A percentile compares a stretch with the other conserved stretches of the same genome.
phyloP scores from a whole-genome alignment of 768 basidiomycete species.

The Hericium rajendrae region DNA sequence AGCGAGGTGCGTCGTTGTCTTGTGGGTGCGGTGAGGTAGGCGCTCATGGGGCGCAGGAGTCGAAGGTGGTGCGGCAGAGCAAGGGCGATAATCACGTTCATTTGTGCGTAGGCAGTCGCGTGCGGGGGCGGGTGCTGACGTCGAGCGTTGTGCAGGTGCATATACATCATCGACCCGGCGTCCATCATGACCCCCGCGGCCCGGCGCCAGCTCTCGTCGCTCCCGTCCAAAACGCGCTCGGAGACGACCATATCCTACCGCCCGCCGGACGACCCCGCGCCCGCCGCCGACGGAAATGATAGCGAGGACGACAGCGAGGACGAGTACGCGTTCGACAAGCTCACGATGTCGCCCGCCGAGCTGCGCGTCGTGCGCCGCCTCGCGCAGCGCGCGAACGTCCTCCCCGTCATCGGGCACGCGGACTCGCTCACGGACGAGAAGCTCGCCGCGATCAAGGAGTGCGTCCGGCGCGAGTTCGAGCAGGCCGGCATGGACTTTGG shows the following conservation, averaged over 20 bases:
- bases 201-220: slow-evolving; percentile 38
- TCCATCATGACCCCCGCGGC: slow-evolving; percentile 51
- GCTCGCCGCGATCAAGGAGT: slow-evolving; percentile 58
- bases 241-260: slow-evolving; percentile 52
- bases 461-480: slow-evolving; percentile 57
- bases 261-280: slow-evolving; percentile 38
- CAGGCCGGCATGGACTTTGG: slow-evolving; percentile 68
- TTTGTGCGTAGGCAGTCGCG: slow-evolving; percentile 40
- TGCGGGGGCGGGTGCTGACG: background rate
- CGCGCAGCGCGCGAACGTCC: slow-evolving; percentile 63
- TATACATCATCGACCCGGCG: slow-evolving; percentile 77
- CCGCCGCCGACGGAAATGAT: slow-evolving; percentile 26
- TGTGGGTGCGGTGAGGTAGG: background rate
- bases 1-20: slow-evolving; percentile 48
- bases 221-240: slow-evolving; percentile 51
- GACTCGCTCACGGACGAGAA: slow-evolving; percentile 81
- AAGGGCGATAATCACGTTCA: slow-evolving; percentile 89
- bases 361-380: slow-evolving; percentile 72
- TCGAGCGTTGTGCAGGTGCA: slow-evolving; percentile 65
- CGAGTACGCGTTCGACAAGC: slow-evolving; percentile 37
- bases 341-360: slow-evolving; percentile 70
- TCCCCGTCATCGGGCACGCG: slow-evolving; percentile 71
- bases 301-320: slow-evolving; percentile 40
- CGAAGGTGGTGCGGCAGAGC: slow-evolving; percentile 78
- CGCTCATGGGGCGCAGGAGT: slow-evolving; percentile 43